Base-by-base conservation (phyloP, 2,329 filamentous ascomycete genomes). In the Gaeumannomyces sp. region DNA sequence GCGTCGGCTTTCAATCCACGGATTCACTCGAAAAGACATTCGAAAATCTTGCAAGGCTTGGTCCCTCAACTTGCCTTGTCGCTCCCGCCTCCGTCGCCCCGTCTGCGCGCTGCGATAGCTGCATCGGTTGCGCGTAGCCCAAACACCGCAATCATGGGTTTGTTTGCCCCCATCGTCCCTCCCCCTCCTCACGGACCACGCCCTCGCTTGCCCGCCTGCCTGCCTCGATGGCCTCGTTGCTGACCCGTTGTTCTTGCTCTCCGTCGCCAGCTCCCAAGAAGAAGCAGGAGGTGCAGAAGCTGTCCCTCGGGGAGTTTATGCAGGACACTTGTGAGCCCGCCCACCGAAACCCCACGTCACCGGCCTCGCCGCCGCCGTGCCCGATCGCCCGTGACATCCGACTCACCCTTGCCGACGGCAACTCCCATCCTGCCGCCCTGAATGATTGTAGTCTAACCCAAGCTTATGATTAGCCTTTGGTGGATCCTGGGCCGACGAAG, bases 401-500 rank as follows among this genome's bases (percentile, higher is more conserved):
- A 13, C 57, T 31, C 45, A 16, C 27, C 29, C 57, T 59, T 59
- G 27, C 27, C 57, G 25, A 22, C 27, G 57, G 2, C 19, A 25
- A 10, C 57, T 14, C 22, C 27, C 57, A 27, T 59, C 13, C 56
- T 28, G 14, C 27, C 57, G 13, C n/a, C n/a, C 25, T n/a, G 28
- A 58, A 58, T n/a, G 56, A 25, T 28, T 96, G 92, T 81, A 98
- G 99, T 86, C 86, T 99, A 83, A 85, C 85, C 76, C 92, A 97
- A 79, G 86, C 92, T 79, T 89, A 94, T 97, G 85, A 79, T 92
- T 83, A 82, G 80, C 79, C 69, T 82, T 80, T 70, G 83, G 81
- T 71, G 93, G 94, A 75, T 98, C 95, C 72, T 99, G 95, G 95
- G 95, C 95, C 73, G 96, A 99, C 81, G 95, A 99, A 77, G 97